Evolutionary conservation across 2,329 filamentous ascomycete species (phyloP), one percentile per base, ranked within the genome.

Genomic region (Tolypocladium capitatum): DNA sequence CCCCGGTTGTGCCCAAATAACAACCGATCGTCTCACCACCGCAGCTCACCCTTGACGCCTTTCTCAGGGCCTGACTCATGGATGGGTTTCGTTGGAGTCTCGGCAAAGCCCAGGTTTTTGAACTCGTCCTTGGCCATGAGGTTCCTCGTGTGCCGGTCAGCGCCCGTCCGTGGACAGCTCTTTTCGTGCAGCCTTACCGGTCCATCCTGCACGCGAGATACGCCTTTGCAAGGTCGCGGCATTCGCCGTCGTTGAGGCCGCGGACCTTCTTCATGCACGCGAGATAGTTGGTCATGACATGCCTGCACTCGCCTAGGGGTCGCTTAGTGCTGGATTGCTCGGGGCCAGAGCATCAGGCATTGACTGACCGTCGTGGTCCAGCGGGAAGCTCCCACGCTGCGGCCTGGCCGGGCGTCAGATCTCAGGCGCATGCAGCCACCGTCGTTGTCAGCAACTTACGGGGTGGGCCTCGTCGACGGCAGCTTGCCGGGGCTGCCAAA

Each of bases 201-300:
- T 97, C 91, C 92, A 98, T 98, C 44, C 92, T 81, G 66, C 92
- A 98, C 45, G 80, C 72, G 47, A 98, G 72, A 65, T 98, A 98
- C 30, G 80, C 76, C 69, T 96, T 97, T 51, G 90, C 90, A 47
- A 96, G 68, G 59, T 80, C 72, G 49, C 92, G 83, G 64, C 92
- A 98, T 60, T 87, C 81, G 52, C 86, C 76, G 54, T 92, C 85
- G 62, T 97, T 97, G 57, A 86, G 78, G 24, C 92, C 92, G 56
- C 81, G 80, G 53, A 84, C 81, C 52, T 79, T 83, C 63, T 90
- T 92, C 63, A 98, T 83, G 65, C 92, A 98, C 49, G 78, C 75
- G 43, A 98, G 76, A 62, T 98, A 98, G 46, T 75, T 75, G 49
- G 77, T 77, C 80, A 97, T 97, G 54, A 94, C 78, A 49, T 83